Evolutionary conservation across 495 filamentous ascomycete species (phyloP).

Genomic region (Aspergillus hancockii): DNA sequence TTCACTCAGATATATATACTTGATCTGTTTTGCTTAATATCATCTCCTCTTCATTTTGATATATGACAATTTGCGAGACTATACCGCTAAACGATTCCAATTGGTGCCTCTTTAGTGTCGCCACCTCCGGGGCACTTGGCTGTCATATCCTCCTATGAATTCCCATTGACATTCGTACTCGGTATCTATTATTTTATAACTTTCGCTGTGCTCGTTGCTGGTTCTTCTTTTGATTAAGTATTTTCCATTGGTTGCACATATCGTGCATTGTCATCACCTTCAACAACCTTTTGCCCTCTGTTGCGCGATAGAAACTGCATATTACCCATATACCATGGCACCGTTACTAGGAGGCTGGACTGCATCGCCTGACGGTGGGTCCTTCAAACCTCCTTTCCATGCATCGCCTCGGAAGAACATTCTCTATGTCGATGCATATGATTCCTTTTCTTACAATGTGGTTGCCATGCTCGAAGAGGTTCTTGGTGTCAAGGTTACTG

Average conservation of each 20-base stretch:
- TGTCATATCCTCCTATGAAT: too few relatives aligned
- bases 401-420: slow-evolving; percentile 46
- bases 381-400: slow-evolving; percentile 6
- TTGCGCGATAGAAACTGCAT: background rate
- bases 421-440: slow-evolving; percentile 90
- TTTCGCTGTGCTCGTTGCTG: background rate
- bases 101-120: background rate
- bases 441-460: slow-evolving; percentile 96
- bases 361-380: slow-evolving; percentile 7
- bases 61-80: background rate
- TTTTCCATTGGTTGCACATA: background rate
- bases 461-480: slow-evolving; percentile 70
- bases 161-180: too few relatives aligned
- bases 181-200: background rate
- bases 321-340: slow-evolving; percentile 28
- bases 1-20: background rate
- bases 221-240: background rate
- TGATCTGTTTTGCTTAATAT: background rate
- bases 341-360: slow-evolving; percentile 38
- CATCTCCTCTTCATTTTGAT: background rate
- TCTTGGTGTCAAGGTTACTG: slow-evolving; percentile 64
- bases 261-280: slow-evolving; percentile 15
- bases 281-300: slow-evolving; percentile 6
- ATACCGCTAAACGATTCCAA: background rate
- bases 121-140: background rate